Conservation (phyloP, 495 filamentous ascomycete genomes). For the Tuber microsphaerosporum region DNA sequence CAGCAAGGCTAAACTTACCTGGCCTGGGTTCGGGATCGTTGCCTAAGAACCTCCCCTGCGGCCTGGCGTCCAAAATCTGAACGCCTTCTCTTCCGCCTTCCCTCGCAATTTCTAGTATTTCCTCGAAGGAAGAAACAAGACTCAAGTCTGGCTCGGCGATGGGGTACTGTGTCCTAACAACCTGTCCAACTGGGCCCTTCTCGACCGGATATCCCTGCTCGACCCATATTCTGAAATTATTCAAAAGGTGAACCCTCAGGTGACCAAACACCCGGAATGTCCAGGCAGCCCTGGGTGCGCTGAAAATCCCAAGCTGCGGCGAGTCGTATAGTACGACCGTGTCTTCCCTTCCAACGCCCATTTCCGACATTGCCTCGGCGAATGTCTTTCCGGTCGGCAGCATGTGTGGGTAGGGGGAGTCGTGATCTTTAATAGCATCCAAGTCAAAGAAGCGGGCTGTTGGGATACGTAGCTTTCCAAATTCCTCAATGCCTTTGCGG, state of each 20-base stretch:
- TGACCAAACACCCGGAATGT: slow-evolving; percentile 87
- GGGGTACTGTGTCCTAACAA: slow-evolving; percentile 51
- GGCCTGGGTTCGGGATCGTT: slow-evolving; percentile 78
- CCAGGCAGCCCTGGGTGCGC: slow-evolving; percentile 87
- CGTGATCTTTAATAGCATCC: slow-evolving; percentile 77
- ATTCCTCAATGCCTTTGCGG: slow-evolving; percentile 69
- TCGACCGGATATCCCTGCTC: slow-evolving; percentile 73
- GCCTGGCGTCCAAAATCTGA: slow-evolving; percentile 85
- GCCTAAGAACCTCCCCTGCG: slow-evolving; percentile 70
- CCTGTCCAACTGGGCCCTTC: slow-evolving; percentile 49
- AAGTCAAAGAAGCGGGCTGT: slow-evolving; percentile 93
- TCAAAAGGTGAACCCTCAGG: slow-evolving; percentile 77
- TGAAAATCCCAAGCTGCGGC: slow-evolving; percentile 82
- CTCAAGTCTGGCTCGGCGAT: slow-evolving; percentile 49
- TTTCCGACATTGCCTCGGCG: slow-evolving; percentile 73
- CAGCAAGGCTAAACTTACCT: slow-evolving; percentile 40
- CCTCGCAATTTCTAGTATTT: slow-evolving; percentile 67
- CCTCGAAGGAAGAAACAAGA: slow-evolving; percentile 59
- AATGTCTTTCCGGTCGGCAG: slow-evolving; percentile 74
- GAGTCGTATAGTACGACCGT: slow-evolving; percentile 89
- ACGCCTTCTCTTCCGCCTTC: slow-evolving; percentile 73
- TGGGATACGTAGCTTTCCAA: slow-evolving; percentile 70
- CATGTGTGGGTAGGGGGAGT: slow-evolving; percentile 93
- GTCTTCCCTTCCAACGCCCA: slow-evolving; percentile 81
- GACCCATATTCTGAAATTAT: slow-evolving; percentile 90